Evolutionary conservation across 2,329 filamentous ascomycete genomes (phyloP), one percentile per base, ranked within the genome.

Genomic region (Atkinsonella hypoxylon): DNA sequence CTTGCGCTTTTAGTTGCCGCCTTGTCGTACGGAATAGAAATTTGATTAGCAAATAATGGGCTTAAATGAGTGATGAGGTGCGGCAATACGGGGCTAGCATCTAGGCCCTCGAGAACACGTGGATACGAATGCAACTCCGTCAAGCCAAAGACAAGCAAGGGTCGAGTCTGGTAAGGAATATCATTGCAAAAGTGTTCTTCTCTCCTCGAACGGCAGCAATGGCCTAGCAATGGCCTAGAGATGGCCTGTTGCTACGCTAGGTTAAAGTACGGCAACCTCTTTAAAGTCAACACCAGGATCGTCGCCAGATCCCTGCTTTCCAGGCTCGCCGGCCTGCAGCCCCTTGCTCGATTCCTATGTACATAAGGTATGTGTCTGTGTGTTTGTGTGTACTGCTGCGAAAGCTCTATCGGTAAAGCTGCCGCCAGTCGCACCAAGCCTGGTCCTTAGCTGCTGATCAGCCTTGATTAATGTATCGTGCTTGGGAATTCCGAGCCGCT

Each of bases 371-470:
- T n/a, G n/a, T n/a, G n/a, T n/a, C n/a, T n/a, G n/a, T n/a, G 20
- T 22, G 20, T 22, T 3, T 5, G 20, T n/a, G 20, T 3, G 20
- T 48, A 18, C 4, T 13, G 18, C 39, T 41, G 39, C 8, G 10
- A 41, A 18, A 41, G 39, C 39, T 57, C 54, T 55, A 67, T 65
- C 63, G 63, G 63, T 66, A 64, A 62, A 64, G 62, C 54, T 48
- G 54, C 57, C 55, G 58, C 50, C 68, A 73, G 71, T 74, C 67
- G 66, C 72, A 76, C 73, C 74, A 74, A 72, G 72, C 63, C 68
- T 67, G 66, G 68, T 63, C 58, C 61, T 62, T 64, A 68, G 65
- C 69, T 67, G 67, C 64, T 64, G 62, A 67, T 63, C 63, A 62
- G 61, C 59, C 58, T 61, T 56, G 57, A 52, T 59, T 56, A 22